Evolutionary conservation across 2,329 filamentous ascomycete species (phyloP).

Genomic region (Nemania sp.): DNA sequence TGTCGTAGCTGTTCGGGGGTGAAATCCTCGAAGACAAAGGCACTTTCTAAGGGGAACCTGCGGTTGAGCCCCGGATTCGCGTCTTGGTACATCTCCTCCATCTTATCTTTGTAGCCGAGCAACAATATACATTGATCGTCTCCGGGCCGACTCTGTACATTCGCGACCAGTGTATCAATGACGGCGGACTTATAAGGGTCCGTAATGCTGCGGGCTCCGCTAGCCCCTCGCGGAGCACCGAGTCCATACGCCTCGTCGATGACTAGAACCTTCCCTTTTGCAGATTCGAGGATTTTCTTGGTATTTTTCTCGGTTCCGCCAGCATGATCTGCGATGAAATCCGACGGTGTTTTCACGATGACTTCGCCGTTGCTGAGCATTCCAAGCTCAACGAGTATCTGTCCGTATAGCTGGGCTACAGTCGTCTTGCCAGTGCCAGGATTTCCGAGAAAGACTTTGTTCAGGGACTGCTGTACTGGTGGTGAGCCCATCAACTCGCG

Average conservation of each 20-base stretch:
- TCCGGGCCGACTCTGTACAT: constrained; percentile 69
- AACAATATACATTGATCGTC: constrained; percentile 75
- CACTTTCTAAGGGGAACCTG: constrained; percentile 65
- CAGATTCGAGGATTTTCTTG: constrained; percentile 12
- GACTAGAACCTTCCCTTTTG: constrained; percentile 17
- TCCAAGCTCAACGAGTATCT: constrained; percentile 18
- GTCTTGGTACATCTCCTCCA: constrained; percentile 72
- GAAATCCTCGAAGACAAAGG: constrained; percentile 73
- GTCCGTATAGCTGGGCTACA: constrained; percentile 14
- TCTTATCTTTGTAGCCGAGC: constrained; percentile 70
- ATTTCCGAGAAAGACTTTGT: constrained; percentile 19
- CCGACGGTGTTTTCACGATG: constrained; percentile 12
- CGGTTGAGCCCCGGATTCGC: constrained; percentile 71
- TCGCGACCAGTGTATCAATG: constrained; percentile 73
- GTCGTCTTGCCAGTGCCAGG: constrained; percentile 18
- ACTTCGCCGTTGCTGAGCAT: constrained; percentile 21
- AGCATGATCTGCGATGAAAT: constrained; percentile 3
- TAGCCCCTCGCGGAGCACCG: constrained; percentile 27
- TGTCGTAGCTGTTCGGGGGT: constrained; percentile 56
- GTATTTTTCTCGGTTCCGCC: constrained; percentile 11
- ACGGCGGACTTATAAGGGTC: constrained; percentile 57
- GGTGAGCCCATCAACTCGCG: constrained; percentile 4
- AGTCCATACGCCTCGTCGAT: constrained; percentile 60
- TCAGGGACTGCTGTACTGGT: constrained; percentile 3
- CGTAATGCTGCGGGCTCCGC: constrained; percentile 31